phyloP scores from a whole-genome alignment of 495 filamentous ascomycete genomes.

The Venustampulla echinocandica region DNA sequence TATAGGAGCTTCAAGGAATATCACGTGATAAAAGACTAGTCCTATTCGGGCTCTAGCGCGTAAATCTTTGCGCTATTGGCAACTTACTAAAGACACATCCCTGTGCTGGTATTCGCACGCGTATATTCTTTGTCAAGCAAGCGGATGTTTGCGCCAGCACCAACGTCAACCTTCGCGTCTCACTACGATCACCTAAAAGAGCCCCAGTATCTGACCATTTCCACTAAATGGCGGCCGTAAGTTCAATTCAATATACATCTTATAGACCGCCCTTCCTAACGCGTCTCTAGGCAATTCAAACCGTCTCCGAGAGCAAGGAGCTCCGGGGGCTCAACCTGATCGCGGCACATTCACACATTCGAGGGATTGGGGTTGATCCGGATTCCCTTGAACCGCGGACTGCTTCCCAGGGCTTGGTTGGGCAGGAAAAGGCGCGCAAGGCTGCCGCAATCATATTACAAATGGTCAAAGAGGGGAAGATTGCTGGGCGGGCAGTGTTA shows the following conservation, averaged over 20 bases:
- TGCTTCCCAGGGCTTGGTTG: slow-evolving; percentile 92
- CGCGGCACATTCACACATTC: slow-evolving; percentile 96
- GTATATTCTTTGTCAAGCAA: no score
- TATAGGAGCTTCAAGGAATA: no score
- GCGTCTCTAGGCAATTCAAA: slow-evolving; percentile 65
- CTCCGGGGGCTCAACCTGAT: slow-evolving; percentile 92
- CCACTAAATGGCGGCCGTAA: neutral
- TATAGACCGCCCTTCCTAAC: no score
- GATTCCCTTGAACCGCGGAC: slow-evolving; percentile 81
- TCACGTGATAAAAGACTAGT: no score
- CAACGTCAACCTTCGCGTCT: no score
- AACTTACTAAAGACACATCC: no score
- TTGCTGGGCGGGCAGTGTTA: slow-evolving; percentile 88
- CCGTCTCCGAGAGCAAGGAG: slow-evolving; percentile 89
- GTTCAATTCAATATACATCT: neutral
- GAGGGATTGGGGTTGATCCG: slow-evolving; percentile 84
- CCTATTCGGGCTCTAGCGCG: no score
- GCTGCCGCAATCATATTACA: slow-evolving; percentile 91
- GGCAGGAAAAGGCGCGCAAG: slow-evolving; percentile 92
- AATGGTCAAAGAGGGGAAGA: slow-evolving; percentile 98
- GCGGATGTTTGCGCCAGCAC: no score
- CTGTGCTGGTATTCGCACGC: no score
- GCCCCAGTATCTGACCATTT: no score
- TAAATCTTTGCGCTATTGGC: no score
- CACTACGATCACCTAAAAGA: no score